These are phyloP conservation scores for Psidium guajava DNA, from an alignment of 345 rosid genomes.

Conservation along the genomic window DNA sequence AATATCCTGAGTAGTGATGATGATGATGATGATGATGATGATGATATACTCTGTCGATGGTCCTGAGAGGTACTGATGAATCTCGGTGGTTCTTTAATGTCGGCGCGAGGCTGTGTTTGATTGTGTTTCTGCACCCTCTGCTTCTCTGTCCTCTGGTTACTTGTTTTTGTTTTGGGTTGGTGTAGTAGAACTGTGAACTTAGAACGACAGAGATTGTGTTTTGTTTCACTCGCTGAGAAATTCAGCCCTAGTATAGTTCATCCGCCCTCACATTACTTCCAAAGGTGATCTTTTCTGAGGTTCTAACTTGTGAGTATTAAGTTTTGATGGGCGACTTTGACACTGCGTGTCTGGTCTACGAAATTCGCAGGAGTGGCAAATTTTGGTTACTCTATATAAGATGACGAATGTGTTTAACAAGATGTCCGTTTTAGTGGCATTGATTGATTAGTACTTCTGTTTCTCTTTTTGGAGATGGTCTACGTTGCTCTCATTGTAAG, in stretches of 20 bases:
- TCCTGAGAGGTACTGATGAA: not conserved
- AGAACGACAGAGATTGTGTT: not conserved
- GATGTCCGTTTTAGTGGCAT: not conserved
- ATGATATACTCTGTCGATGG: not conserved
- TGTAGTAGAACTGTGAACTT: not conserved
- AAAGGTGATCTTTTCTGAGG: not conserved
- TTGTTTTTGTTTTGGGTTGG: not conserved
- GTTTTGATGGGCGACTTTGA: not conserved
- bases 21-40: not conserved
- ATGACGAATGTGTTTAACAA: not conserved
- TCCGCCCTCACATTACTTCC: not conserved
- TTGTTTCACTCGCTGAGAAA: not conserved
- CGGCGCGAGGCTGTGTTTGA: not conserved
- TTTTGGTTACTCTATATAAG: not conserved
- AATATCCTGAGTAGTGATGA: not conserved
- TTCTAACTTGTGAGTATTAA: not conserved
- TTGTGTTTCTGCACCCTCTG: not conserved
- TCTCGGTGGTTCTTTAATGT: not conserved
- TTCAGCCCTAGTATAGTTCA: not conserved
- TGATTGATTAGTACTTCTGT: not conserved
- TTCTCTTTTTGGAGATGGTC: not conserved
- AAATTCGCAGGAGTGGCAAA: not conserved
- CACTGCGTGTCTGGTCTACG: not conserved
- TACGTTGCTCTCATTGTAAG: not conserved
- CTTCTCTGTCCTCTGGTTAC: not conserved